Percentiles rank a stretch among this genome's conserved stretches.
These are phyloP conservation scores for Trichopus zeylanicus DNA, from an alignment of 116 monocot species.

Conservation along the genomic window DNA sequence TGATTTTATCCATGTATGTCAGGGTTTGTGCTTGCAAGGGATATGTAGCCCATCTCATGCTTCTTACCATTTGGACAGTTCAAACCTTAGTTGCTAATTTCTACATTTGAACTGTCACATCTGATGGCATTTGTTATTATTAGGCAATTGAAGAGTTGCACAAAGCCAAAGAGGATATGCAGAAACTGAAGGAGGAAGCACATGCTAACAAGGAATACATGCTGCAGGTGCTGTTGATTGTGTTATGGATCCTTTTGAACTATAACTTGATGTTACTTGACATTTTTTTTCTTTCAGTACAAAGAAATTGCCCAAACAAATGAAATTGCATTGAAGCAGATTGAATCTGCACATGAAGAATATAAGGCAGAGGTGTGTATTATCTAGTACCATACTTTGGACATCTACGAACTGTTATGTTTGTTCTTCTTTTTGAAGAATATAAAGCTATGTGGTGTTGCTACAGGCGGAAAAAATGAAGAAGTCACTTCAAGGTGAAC, in stretches of 20 bases:
- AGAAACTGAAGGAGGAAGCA: constrained; percentile 82
- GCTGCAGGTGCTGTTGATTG: constrained; percentile 50
- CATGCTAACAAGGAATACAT: constrained; percentile 68
- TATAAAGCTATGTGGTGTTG: not conserved
- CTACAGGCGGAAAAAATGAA: constrained; percentile 53
- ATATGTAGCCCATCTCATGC: too few species aligned
- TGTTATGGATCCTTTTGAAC: not conserved
- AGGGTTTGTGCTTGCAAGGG: too few species aligned
- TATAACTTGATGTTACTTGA: not conserved
- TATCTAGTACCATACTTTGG: too few species aligned
- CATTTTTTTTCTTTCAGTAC: constrained; percentile 45
- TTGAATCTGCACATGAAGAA: constrained; percentile 70
- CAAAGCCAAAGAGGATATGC: constrained; percentile 67
- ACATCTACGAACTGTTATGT: not conserved
- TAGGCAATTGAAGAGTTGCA: constrained; percentile 40
- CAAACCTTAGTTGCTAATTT: too few species aligned
- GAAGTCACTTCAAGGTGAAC: constrained; percentile 55
- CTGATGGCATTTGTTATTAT: not conserved
- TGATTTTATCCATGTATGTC: too few species aligned
- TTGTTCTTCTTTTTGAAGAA: not conserved
- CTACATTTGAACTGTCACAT: not conserved
- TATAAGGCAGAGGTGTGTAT: constrained; percentile 61
- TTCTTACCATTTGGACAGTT: too few species aligned
- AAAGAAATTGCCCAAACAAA: constrained; percentile 79
- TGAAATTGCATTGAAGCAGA: constrained; percentile 86